Percentiles rank a stretch among this genome's conserved stretches.
These are phyloP conservation scores for Pseudonectria buxi DNA, from an alignment of 2,329 filamentous ascomycete genomes.

Conservation along the genomic window DNA sequence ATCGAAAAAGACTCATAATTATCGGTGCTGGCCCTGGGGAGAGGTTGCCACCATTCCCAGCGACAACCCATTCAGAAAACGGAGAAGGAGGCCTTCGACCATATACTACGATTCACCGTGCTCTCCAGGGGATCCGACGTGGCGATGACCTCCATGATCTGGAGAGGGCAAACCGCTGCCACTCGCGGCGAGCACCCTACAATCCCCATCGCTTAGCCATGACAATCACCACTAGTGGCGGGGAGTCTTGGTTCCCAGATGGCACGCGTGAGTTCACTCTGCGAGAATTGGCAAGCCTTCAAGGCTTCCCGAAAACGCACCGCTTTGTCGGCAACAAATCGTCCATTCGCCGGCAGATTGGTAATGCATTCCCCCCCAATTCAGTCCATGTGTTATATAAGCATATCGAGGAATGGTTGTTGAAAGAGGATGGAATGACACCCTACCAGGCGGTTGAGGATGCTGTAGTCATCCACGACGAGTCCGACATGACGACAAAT, in stretches of 20 bases:
- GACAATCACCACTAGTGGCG: conserved; percentile 60
- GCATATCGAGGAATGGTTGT: conserved; percentile 41
- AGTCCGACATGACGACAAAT: conserved; percentile 11
- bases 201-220: conserved; percentile 41
- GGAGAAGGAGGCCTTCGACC: conserved; percentile 29
- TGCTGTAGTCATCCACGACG: conserved; percentile 18
- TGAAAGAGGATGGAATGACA: conserved; percentile 34
- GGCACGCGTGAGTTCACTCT: conserved; percentile 58
- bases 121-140: conserved; percentile 29
- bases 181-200: conserved; percentile 32
- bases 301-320: conserved; percentile 61
- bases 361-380: conserved; percentile 68
- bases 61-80: conserved; percentile 48
- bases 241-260: conserved; percentile 57
- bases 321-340: conserved; percentile 42
- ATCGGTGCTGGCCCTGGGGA: conserved; percentile 63
- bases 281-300: conserved; percentile 61
- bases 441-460: conserved; percentile 9
- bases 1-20: conserved; percentile 46
- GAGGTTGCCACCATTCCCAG: conserved; percentile 57
- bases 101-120: conserved; percentile 39
- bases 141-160: conserved; percentile 36
- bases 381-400: conserved; percentile 44
- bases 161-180: conserved; percentile 16
- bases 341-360: conserved; percentile 57